Conservation (phyloP, 1,284 basidiomycete genomes). For the Takashimella koratensis region DNA sequence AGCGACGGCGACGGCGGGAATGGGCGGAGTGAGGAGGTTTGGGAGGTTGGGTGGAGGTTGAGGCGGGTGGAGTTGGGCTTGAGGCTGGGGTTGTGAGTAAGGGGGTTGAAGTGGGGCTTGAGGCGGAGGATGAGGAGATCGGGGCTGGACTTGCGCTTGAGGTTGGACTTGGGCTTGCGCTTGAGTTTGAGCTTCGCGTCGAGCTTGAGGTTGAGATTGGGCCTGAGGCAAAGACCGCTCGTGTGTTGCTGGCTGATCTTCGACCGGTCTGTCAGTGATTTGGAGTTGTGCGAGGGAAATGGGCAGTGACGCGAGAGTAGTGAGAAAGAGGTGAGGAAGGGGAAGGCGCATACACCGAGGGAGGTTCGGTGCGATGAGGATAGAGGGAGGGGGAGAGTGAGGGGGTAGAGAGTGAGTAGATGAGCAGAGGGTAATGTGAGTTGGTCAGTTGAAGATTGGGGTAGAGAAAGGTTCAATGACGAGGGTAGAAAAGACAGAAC, state of each 20-base stretch:
- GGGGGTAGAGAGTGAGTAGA: too few relatives aligned
- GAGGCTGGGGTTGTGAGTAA: conserved; percentile 5
- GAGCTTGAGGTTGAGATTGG: neutral
- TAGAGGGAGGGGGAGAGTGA: neutral
- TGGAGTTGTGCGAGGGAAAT: too few relatives aligned
- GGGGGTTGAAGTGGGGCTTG: too few relatives aligned
- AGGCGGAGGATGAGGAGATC: too few relatives aligned
- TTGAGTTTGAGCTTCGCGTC: too few relatives aligned
- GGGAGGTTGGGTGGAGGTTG: neutral
- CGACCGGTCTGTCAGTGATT: too few relatives aligned
- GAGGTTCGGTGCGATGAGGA: neutral
- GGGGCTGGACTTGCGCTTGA: conserved; percentile 15
- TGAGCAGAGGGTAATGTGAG: too few relatives aligned
- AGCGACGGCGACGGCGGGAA: neutral
- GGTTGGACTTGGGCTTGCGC: conserved; percentile 12
- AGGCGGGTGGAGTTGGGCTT: conserved; percentile 7
- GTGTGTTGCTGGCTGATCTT: too few relatives aligned
- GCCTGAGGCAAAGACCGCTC: neutral
- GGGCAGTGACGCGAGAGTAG: neutral
- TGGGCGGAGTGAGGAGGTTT: neutral
- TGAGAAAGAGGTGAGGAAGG: neutral
- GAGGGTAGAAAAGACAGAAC: neutral
- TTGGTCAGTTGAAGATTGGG: too few relatives aligned
- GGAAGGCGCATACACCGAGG: too few relatives aligned
- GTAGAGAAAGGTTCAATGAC: too few relatives aligned